Percentiles rank a stretch among this genome's conserved stretches.
These are phyloP conservation scores for Trichoderma oligosporum DNA, from an alignment of 2,329 filamentous ascomycete species.

Conservation along the genomic window DNA sequence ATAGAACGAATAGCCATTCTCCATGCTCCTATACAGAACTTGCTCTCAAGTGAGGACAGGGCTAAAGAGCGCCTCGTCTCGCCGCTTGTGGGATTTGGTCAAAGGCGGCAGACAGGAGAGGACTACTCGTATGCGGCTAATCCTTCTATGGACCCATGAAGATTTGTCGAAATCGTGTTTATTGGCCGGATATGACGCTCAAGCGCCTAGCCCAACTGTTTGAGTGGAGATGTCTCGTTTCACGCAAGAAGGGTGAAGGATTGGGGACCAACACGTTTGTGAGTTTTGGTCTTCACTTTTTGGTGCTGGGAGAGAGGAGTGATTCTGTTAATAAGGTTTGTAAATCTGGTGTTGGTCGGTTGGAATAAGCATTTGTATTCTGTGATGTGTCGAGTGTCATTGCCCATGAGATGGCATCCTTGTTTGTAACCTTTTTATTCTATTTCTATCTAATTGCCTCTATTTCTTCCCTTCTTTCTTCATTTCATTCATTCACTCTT, in stretches of 20 bases:
- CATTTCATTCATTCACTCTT: too few relatives aligned
- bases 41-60: too few relatives aligned
- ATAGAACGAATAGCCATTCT: too few relatives aligned
- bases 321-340: background rate
- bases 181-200: background rate
- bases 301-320: background rate
- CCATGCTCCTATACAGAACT: background rate
- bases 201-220: background rate
- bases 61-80: too few relatives aligned
- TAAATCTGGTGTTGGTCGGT: background rate
- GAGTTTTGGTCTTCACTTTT: background rate
- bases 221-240: conserved; percentile 1
- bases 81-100: too few relatives aligned
- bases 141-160: too few relatives aligned
- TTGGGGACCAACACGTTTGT: background rate
- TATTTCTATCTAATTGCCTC: background rate
- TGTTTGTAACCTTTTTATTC: background rate
- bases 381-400: background rate
- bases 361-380: background rate
- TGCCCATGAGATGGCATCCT: background rate
- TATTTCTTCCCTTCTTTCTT: background rate
- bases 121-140: background rate
- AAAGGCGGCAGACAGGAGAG: too few relatives aligned
- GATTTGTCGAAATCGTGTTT: background rate
- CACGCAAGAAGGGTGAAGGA: background rate